Evolutionary conservation across 106 monocot genomes (phyloP).

Genomic region (Cymbidium sinense): DNA sequence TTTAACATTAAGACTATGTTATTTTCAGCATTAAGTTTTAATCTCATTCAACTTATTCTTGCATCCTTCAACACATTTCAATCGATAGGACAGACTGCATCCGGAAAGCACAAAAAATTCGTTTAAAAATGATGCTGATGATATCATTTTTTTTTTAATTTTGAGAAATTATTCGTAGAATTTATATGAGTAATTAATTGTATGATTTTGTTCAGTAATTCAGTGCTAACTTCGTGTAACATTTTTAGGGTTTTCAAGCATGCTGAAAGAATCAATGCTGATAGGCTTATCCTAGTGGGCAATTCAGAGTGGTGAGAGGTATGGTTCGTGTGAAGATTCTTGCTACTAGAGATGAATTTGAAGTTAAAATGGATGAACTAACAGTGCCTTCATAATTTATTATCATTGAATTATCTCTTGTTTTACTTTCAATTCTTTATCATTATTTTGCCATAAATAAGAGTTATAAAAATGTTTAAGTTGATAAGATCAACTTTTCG

Average conservation of each 20-base stretch:
- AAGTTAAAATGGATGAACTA: slow-evolving; percentile 71
- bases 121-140: too few relatives aligned
- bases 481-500: too few relatives aligned
- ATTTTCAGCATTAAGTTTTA: too few relatives aligned
- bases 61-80: too few relatives aligned
- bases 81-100: too few relatives aligned
- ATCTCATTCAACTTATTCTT: too few relatives aligned
- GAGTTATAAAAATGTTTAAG: background rate
- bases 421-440: background rate
- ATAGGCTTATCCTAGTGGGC: slow-evolving; percentile 86
- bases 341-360: slow-evolving; percentile 81
- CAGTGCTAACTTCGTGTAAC: background rate
- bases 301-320: slow-evolving; percentile 77
- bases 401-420: background rate
- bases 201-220: background rate
- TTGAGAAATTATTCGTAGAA: too few relatives aligned
- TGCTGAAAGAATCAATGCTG: slow-evolving; percentile 71
- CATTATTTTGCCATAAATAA: background rate
- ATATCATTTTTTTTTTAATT: too few relatives aligned
- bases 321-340: slow-evolving; percentile 91
- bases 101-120: too few relatives aligned
- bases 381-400: slow-evolving; percentile 14
- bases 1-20: too few relatives aligned
- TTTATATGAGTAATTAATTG: background rate
- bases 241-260: slow-evolving; percentile 91